These are phyloP conservation scores for Stylosanthes scabra DNA, from an alignment of 331 rosid species.

Conservation along the genomic window DNA sequence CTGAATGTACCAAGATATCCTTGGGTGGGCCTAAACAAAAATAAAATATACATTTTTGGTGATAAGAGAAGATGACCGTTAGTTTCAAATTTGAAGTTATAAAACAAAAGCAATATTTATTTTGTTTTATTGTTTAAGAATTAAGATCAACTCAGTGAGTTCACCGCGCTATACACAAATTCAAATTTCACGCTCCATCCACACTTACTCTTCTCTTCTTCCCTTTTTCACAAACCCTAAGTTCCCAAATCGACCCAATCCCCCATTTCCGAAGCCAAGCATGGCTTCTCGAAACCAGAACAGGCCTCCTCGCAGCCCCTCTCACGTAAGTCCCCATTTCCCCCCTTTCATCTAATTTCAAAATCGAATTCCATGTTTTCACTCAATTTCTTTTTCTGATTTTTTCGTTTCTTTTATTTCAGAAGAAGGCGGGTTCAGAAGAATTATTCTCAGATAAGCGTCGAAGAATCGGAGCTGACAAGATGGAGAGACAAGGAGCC, in stretches of 20 bases:
- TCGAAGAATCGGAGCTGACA: conserved; percentile 63
- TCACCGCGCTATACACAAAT: conserved; percentile 53
- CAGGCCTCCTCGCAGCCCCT: conserved; percentile 75
- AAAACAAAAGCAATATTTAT: background rate
- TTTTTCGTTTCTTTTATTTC: conserved; percentile 4
- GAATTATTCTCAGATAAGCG: conserved; percentile 65
- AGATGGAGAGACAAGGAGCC: conserved; percentile 48
- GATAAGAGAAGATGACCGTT: conserved; percentile 29
- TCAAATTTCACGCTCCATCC: conserved; percentile 64
- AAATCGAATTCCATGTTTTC: background rate
- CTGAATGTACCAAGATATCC: background rate
- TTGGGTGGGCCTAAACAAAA: background rate
- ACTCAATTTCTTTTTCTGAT: background rate
- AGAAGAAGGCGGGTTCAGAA: conserved; percentile 68
- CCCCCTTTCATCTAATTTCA: background rate
- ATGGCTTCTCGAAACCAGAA: conserved; percentile 92
- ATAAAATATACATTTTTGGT: background rate
- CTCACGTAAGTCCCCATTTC: conserved; percentile 50
- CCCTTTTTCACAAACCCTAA: conserved; percentile 43
- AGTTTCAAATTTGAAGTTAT: conserved; percentile 30
- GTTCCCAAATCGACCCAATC: conserved; percentile 29
- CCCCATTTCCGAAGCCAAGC: conserved; percentile 19
- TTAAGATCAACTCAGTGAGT: background rate
- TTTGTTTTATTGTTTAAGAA: too few relatives aligned
- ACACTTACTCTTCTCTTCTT: conserved; percentile 17